These are phyloP conservation scores for Apiospora marii DNA, from an alignment of 2,329 filamentous ascomycete genomes.

Conservation along the genomic window DNA sequence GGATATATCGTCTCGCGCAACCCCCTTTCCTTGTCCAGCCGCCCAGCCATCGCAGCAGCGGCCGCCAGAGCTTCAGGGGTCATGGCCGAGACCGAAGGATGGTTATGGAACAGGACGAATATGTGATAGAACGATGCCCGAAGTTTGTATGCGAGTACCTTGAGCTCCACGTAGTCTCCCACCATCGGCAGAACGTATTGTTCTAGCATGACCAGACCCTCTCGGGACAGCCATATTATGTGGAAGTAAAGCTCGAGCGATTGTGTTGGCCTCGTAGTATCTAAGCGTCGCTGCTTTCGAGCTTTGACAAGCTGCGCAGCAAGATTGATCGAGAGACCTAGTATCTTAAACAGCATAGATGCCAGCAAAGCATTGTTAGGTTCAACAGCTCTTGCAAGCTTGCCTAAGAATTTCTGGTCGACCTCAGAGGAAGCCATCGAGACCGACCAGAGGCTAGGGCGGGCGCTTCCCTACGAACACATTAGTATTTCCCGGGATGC, in stretches of 20 bases:
- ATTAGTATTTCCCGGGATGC: background rate
- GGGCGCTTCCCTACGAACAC: background rate
- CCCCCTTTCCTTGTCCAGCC: constrained; percentile 56
- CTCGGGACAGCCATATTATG: constrained; percentile 94
- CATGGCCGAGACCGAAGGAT: constrained; percentile 75
- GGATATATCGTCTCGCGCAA: constrained; percentile 52
- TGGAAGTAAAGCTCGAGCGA: constrained; percentile 84
- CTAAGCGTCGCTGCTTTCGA: constrained; percentile 82
- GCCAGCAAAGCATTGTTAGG: constrained; percentile 81
- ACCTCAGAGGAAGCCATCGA: constrained; percentile 95
- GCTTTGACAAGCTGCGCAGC: constrained; percentile 84
- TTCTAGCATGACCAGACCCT: constrained; percentile 88
- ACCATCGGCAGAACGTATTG: constrained; percentile 88
- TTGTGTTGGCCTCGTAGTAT: constrained; percentile 78
- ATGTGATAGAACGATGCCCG: constrained; percentile 96
- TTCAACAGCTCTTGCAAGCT: constrained; percentile 82
- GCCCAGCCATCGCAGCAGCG: constrained; percentile 37
- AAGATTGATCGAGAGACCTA: constrained; percentile 89
- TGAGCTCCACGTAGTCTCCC: constrained; percentile 79
- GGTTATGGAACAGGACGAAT: constrained; percentile 95
- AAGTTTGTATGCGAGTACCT: constrained; percentile 89
- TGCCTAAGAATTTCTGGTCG: constrained; percentile 95
- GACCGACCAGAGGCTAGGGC: constrained; percentile 10
- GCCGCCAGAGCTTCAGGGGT: constrained; percentile 53
- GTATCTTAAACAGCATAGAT: constrained; percentile 85